phyloP scores from a whole-genome alignment of 2,329 filamentous ascomycete genomes.

The Hymenoscyphus fructigenus region DNA sequence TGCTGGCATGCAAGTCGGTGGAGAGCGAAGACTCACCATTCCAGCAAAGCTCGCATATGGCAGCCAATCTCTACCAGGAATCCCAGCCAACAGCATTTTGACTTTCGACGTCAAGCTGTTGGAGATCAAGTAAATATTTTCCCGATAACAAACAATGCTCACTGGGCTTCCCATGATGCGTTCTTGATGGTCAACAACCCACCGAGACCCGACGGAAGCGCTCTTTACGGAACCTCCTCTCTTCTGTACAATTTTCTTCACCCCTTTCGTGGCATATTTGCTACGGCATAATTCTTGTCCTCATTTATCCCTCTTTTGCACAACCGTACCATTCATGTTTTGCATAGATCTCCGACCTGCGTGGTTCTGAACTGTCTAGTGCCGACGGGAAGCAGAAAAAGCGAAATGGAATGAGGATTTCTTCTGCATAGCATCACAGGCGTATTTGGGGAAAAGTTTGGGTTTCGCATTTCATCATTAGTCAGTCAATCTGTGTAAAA shows the following conservation, averaged over 20 bases:
- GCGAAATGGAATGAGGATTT: slow-evolving; percentile 35
- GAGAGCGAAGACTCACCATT: slow-evolving; percentile 89
- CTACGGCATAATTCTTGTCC: slow-evolving; percentile 22
- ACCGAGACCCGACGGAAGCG: slow-evolving; percentile 13
- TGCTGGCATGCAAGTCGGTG: slow-evolving; percentile 86
- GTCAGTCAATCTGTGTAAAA: not conserved
- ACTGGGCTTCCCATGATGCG: slow-evolving; percentile 7
- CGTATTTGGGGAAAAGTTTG: slow-evolving; percentile 35
- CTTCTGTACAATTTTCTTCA: slow-evolving; percentile 33
- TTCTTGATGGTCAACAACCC: slow-evolving; percentile 20
- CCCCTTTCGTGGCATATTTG: slow-evolving; percentile 21
- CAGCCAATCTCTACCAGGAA: slow-evolving; percentile 76
- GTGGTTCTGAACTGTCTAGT: slow-evolving; percentile 32
- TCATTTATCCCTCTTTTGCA: slow-evolving; percentile 19
- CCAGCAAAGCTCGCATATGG: slow-evolving; percentile 88
- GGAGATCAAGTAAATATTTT: slow-evolving; percentile 69
- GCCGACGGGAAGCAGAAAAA: slow-evolving; percentile 30
- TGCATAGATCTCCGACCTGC: slow-evolving; percentile 37
- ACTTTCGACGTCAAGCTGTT: slow-evolving; percentile 89
- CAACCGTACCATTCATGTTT: slow-evolving; percentile 24
- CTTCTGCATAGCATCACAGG: slow-evolving; percentile 35
- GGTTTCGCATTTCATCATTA: slow-evolving; percentile 3
- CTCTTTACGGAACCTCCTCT: slow-evolving; percentile 24
- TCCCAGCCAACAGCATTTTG: slow-evolving; percentile 87
- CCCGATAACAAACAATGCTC: not conserved